Evolutionary conservation across 805 yeast genomes (phyloP).

Genomic region (Spencermartinsiella europaea): DNA sequence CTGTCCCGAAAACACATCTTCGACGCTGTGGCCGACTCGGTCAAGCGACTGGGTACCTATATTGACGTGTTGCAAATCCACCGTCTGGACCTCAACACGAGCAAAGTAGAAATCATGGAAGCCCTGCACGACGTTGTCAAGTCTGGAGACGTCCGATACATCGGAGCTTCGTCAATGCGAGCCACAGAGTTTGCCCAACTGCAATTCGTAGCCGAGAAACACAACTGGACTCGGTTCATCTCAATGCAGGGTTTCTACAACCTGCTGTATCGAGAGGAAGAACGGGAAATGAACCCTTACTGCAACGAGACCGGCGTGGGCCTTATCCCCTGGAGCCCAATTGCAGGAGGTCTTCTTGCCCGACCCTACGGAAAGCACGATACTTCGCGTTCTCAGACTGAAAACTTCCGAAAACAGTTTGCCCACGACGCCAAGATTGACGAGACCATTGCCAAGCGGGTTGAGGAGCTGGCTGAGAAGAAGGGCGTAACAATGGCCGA

Average conservation of each 20-base stretch:
- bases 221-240: conserved; percentile 55
- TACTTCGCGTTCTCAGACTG: neutral
- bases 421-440: conserved; percentile 9
- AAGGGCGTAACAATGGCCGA: conserved; percentile 47
- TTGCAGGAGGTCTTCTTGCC: conserved; percentile 51
- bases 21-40: conserved; percentile 41
- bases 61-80: conserved; percentile 54
- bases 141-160: conserved; percentile 46
- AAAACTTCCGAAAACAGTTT: neutral
- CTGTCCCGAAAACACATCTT: conserved; percentile 44
- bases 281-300: conserved; percentile 54
- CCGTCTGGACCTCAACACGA: conserved; percentile 45
- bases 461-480: conserved; percentile 50
- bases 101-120: conserved; percentile 51
- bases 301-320: conserved; percentile 51
- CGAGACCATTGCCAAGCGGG: conserved; percentile 39
- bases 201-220: conserved; percentile 52
- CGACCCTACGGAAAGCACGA: conserved; percentile 35
- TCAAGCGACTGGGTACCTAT: conserved; percentile 44
- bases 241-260: conserved; percentile 58
- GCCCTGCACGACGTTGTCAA: conserved; percentile 52
- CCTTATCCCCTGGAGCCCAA: conserved; percentile 57
- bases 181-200: conserved; percentile 48
- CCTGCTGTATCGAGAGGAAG: conserved; percentile 56
- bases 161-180: conserved; percentile 63